Evolutionary conservation across 2,329 filamentous ascomycete genomes (phyloP), one percentile per base, ranked within the genome.

Genomic region (Colletotrichum filicis): DNA sequence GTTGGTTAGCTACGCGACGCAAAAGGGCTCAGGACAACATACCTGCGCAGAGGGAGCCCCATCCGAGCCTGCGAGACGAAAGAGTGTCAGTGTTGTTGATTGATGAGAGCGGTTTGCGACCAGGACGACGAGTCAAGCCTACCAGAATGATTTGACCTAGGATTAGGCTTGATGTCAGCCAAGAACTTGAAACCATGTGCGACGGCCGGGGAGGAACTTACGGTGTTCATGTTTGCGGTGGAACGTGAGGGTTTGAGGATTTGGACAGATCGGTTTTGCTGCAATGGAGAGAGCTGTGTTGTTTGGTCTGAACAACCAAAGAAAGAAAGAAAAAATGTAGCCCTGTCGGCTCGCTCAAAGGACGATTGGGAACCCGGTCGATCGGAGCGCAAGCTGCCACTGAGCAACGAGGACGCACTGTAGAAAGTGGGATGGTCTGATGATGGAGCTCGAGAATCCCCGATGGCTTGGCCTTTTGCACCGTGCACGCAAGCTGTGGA

Each of bases 11-110:
- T 42, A 12, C 16, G 37, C 65, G 66, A 59, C 24, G 12, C 28
- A 19, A 19, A 28, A 64, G 24, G 28, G 16, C 46, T 32, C 46
- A 28, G 22, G 19, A 61, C 9, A 28, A 79, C 91, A 73, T 90
- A 95, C 93, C 95, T 78, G 93, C 88, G 81, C 95, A 97, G 67
- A 98, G 90, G 62, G 95, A 90, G 78, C 94, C 95, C 97, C 95
- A 98, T 80, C 97, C 97, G 80, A 96, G 86, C 94, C 95, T 97
- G 76, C 58, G 58, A 73, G 66, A 73, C 55, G 59, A 65, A 64
- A 32, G 62, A 58, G 26, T 26, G 66, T 78, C 53, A 78, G 76
- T 60, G 64, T 14, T 56, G 64, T 14, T 55, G 52, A 35, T 53
- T 8, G 19, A 61, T 24, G 22, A 70, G 30, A 57, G 26, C 46